Base-by-base conservation (phyloP, 768 basidiomycete species). In the Strobilomyces echinocephalus region DNA sequence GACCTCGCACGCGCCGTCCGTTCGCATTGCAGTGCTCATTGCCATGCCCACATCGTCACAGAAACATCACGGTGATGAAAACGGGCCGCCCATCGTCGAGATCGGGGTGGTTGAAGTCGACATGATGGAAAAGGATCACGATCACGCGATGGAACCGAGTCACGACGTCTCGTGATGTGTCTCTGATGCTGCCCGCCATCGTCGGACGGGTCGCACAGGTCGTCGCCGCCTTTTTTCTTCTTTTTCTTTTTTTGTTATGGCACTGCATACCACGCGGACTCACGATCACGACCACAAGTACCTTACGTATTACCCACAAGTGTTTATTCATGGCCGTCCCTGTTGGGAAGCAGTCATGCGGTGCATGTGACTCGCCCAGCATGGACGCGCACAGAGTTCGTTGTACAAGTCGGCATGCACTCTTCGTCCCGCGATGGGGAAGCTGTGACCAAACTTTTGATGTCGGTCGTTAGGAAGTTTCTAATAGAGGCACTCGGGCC, bases 21-120 rank as follows among this genome's bases (percentile, higher is more conserved):
- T 78, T 24, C 68, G 67, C 34, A 68, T 78, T 30, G 71, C 73
- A 0, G 74, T 78, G 16, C 63, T 78, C 31, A 73, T 78, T 38
- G 76, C 77, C 5, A 76, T 78, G 77, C 77, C 77, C 18, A 33
- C 28, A 24, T 12, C 28, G 10, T 34, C 55, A 15, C 57, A 21
- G 41, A 53, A 49, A 18, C 55, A 50, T 10, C 10, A 49, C 15
- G 15, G 34, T 14, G 69, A 67, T 31, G 66, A 63, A 30, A 56
- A 36, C 11, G 60, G 59, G n/a, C 63, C 65, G 12, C 73, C 73
- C 5, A 59, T 66, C 31, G 44, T 74, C 5, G 72, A 74, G 58
- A 57, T 74, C 10, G 73, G 73, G 4, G 24, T 72, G 5, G 59
- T 59, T 5, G 58, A 66, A 28, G 60, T 68, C 1, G 30, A 52